Evolutionary conservation across 192 early-diverging fungal genomes (phyloP).

Genomic region (Oehlia diaphana): DNA sequence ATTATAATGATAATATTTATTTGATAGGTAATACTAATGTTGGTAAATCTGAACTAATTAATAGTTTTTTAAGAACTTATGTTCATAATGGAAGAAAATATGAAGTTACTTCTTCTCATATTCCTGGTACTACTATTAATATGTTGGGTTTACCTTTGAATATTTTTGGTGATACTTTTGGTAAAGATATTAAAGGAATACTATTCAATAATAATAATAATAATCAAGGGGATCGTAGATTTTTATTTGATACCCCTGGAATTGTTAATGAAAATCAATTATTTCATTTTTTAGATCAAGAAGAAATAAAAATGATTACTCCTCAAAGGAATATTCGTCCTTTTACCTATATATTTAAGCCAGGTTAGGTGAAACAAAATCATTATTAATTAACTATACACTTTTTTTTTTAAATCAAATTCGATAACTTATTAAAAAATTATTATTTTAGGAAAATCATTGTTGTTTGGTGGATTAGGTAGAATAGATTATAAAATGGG

Average conservation of each 20-base stretch:
- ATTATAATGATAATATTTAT: slow-evolving; percentile 57
- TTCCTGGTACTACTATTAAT: slow-evolving; percentile 78
- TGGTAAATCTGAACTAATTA: slow-evolving; percentile 76
- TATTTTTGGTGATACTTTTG: slow-evolving; percentile 50
- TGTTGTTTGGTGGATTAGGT: slow-evolving; percentile 59
- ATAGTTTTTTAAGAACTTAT: slow-evolving; percentile 59
- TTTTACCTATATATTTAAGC: slow-evolving; percentile 54
- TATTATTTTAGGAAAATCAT: slow-evolving; percentile 36
- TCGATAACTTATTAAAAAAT: not conserved
- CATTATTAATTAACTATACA: not conserved
- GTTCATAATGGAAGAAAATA: slow-evolving; percentile 42
- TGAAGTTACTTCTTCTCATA: slow-evolving; percentile 56
- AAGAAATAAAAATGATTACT: slow-evolving; percentile 52
- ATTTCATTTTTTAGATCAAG: slow-evolving; percentile 45
- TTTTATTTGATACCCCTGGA: slow-evolving; percentile 65
- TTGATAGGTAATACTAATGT: slow-evolving; percentile 75
- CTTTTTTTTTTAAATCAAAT: not conserved
- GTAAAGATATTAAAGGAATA: slow-evolving; percentile 4
- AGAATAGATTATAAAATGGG: slow-evolving; percentile 59
- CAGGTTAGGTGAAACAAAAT: slow-evolving; percentile 28
- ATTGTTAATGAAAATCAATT: slow-evolving; percentile 58
- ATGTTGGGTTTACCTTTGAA: slow-evolving; percentile 58
- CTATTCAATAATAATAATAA: slow-evolving; percentile 36
- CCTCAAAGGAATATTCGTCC: slow-evolving; percentile 48
- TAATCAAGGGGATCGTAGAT: slow-evolving; percentile 35